Evolutionary conservation across 2,329 filamentous ascomycete genomes (phyloP).

Genomic region (Colletotrichum orchidophilum): DNA sequence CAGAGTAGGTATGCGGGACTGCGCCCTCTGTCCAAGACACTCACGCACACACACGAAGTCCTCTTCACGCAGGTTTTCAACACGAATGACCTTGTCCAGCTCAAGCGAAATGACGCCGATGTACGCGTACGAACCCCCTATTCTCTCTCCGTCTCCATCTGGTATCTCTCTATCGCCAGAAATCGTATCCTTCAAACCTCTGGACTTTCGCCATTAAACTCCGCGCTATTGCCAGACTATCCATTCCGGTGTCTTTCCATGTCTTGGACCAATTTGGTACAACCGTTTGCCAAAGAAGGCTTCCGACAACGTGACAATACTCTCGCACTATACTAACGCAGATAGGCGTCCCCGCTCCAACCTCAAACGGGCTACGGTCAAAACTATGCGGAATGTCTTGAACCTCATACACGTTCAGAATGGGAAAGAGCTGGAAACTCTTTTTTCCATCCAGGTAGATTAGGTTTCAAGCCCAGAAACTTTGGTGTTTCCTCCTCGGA

Average conservation of each 20-base stretch:
- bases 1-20: neutral
- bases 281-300: neutral
- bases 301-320: neutral
- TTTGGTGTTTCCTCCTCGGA: no score
- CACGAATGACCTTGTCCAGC: neutral
- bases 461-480: no score
- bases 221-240: neutral
- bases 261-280: neutral
- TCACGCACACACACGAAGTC: neutral
- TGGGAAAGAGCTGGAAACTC: no score
- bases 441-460: no score
- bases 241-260: neutral
- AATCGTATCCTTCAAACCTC: neutral
- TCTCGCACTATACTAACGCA: neutral
- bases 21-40: neutral
- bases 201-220: neutral
- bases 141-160: neutral
- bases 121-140: neutral
- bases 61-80: neutral
- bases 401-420: no score
- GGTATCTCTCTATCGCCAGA: neutral
- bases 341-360: no score
- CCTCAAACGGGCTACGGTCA: no score
- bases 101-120: conserved; percentile 10
- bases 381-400: no score